A percentile compares a stretch with the other conserved stretches of the same genome.
Conservation (phyloP, 1,284 basidiomycete genomes). For the Schizopora paradoxa region DNA sequence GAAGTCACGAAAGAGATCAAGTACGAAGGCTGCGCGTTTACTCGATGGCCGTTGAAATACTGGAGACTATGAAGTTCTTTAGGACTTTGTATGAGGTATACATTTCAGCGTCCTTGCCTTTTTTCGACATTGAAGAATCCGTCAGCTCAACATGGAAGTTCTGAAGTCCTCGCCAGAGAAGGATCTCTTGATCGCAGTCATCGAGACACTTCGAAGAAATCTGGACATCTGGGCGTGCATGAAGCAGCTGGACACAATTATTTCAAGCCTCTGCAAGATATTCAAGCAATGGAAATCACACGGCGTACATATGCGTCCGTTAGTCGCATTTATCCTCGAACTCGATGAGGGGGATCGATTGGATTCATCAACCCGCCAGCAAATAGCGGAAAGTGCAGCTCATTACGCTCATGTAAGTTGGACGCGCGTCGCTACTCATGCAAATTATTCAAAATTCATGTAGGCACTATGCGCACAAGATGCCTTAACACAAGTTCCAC, state of each 20-base stretch:
- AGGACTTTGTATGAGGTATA: constrained; percentile 62
- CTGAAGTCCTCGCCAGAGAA: constrained; percentile 45
- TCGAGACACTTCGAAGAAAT: constrained; percentile 63
- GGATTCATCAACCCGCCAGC: constrained; percentile 46
- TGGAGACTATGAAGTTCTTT: constrained; percentile 58
- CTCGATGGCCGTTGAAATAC: constrained; percentile 51
- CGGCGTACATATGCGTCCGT: constrained; percentile 56
- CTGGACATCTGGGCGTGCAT: constrained; percentile 72
- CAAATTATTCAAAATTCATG: neutral
- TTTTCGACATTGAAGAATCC: neutral
- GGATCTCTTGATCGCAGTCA: constrained; percentile 51
- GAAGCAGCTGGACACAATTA: constrained; percentile 52
- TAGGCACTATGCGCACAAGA: constrained; percentile 44
- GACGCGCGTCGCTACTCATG: constrained; percentile 24
- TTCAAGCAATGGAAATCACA: constrained; percentile 58
- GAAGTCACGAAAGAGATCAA: no score
- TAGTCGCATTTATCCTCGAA: constrained; percentile 56
- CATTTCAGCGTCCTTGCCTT: constrained; percentile 5
- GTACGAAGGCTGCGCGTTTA: constrained; percentile 53
- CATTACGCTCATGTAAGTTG: constrained; percentile 49
- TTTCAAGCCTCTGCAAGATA: constrained; percentile 52
- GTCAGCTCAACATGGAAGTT: constrained; percentile 54
- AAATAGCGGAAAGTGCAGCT: constrained; percentile 52
- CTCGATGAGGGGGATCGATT: constrained; percentile 58
- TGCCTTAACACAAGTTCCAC: constrained; percentile 47